These are phyloP conservation scores for Elsinoe fawcettii DNA, from an alignment of 2,329 filamentous ascomycete species.

Conservation along the genomic window DNA sequence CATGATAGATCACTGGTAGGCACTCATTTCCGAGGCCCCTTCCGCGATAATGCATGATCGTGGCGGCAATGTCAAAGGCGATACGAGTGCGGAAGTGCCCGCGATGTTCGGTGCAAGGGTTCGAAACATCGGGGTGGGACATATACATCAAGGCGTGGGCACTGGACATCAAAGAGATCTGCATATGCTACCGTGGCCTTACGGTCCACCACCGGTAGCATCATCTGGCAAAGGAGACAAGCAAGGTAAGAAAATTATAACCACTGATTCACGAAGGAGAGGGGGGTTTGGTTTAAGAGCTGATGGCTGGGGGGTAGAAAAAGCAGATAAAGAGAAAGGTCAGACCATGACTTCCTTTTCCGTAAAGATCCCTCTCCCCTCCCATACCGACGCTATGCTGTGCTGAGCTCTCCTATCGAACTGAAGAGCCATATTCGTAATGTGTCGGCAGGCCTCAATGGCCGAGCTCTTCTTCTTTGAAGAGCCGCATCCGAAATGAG, in stretches of 20 bases:
- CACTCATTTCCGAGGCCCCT: too few relatives aligned
- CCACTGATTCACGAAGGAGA: background rate
- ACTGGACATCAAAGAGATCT: background rate
- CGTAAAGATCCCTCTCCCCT: background rate
- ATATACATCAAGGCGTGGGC: too few relatives aligned
- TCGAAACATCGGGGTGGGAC: too few relatives aligned
- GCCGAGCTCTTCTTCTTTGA: too few relatives aligned
- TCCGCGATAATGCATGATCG: too few relatives aligned
- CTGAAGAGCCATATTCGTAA: background rate
- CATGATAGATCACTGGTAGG: too few relatives aligned
- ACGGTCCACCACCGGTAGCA: background rate
- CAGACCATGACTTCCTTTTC: background rate
- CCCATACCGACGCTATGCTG: constrained; percentile 1
- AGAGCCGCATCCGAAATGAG: too few relatives aligned
- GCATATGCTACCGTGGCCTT: background rate
- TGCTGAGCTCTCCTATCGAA: background rate
- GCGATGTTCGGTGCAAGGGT: too few relatives aligned
- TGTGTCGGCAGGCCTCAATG: constrained; percentile 4
- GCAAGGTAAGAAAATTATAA: background rate
- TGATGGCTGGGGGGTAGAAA: background rate
- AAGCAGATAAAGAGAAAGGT: background rate
- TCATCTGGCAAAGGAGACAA: background rate
- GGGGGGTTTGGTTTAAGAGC: background rate
- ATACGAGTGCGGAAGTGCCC: too few relatives aligned
- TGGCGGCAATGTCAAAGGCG: too few relatives aligned